A percentile compares a stretch with the other conserved stretches of the same genome.
These are phyloP conservation scores for Termitomyces sp. DNA, from an alignment of 768 basidiomycete genomes.

Conservation along the genomic window DNA sequence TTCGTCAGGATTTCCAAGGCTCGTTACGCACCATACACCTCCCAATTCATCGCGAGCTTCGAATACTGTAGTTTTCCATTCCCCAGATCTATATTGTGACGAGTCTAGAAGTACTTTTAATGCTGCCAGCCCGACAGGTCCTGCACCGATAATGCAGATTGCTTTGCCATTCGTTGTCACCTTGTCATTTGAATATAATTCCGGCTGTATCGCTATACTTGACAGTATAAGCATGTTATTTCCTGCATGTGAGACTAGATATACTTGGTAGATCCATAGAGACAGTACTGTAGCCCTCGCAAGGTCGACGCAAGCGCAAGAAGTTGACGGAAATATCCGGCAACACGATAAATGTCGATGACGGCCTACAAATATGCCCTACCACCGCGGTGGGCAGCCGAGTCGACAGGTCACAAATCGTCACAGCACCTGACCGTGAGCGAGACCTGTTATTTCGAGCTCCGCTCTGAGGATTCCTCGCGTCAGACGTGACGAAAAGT, in stretches of 20 bases:
- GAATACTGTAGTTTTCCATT: conserved; percentile 64
- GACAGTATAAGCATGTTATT: not conserved
- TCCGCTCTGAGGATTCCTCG: no score
- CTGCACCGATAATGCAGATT: conserved; percentile 75
- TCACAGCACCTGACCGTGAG: no score
- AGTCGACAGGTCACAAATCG: no score
- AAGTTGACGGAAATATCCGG: no score
- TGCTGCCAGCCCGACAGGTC: conserved; percentile 69
- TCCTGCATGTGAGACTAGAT: not conserved
- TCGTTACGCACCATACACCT: conserved; percentile 61
- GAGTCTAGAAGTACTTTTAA: conserved; percentile 65
- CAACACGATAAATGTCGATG: no score
- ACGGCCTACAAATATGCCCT: no score
- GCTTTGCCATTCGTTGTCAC: conserved; percentile 1
- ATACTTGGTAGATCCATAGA: conserved; percentile 4
- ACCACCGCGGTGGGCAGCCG: no score
- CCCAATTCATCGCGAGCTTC: conserved; percentile 68
- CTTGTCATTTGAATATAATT: not conserved
- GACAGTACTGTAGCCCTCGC: no score
- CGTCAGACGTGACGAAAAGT: no score
- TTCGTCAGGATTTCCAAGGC: not conserved
- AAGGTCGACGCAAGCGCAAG: no score
- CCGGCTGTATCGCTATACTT: conserved; percentile 8
- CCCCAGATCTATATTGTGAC: conserved; percentile 48
- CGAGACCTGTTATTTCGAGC: no score